These are phyloP conservation scores for Hymenoscyphus scutula DNA, from an alignment of 2,329 filamentous ascomycete species.

Conservation along the genomic window DNA sequence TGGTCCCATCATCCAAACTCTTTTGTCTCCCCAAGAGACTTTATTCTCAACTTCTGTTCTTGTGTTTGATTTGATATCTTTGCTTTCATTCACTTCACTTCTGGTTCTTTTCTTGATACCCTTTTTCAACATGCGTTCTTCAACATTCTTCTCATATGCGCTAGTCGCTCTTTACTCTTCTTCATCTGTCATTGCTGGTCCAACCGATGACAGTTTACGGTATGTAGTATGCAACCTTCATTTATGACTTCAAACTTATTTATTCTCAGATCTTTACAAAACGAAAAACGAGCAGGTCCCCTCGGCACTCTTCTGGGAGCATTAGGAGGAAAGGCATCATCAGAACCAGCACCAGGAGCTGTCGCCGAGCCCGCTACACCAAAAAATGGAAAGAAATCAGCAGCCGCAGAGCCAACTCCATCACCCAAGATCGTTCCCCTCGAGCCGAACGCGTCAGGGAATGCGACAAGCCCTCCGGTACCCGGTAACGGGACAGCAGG, in stretches of 20 bases:
- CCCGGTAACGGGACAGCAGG: too few species aligned
- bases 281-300: not conserved
- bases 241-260: not conserved
- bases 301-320: not conserved
- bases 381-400: not conserved
- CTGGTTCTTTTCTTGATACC: constrained; percentile 10
- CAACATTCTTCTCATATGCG: constrained; percentile 20
- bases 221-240: not conserved
- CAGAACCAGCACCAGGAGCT: not conserved
- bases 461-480: not conserved
- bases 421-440: not conserved
- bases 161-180: constrained; percentile 29
- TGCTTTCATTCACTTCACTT: not conserved
- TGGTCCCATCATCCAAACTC: not conserved
- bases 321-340: not conserved
- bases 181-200: constrained; percentile 21
- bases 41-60: constrained; percentile 6
- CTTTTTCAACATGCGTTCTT: constrained; percentile 28
- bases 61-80: constrained; percentile 25
- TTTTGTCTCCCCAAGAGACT: not conserved
- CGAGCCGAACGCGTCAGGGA: not conserved
- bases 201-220: constrained; percentile 15
- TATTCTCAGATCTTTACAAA: not conserved
- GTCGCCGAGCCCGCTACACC: not conserved
- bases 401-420: not conserved